Evolutionary conservation across 257 asterid genomes (phyloP).

Genomic region (Lycium ferocissimum): DNA sequence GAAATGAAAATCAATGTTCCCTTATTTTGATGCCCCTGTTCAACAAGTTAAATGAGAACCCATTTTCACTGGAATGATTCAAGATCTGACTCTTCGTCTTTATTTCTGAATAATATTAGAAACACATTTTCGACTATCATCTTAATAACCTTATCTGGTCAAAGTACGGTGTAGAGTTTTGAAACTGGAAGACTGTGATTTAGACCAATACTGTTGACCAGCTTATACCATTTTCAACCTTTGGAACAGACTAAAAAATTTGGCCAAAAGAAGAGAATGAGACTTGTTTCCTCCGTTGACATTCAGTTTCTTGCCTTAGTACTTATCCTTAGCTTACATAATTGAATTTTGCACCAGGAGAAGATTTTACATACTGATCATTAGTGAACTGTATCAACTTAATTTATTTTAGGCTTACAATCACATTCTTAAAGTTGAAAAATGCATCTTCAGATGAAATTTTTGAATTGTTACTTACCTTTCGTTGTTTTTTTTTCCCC

Average conservation of each 20-base stretch:
- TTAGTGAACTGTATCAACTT: background rate
- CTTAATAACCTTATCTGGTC: background rate
- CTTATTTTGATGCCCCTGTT: background rate
- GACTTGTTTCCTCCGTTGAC: background rate
- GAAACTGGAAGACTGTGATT: slow-evolving; percentile 1
- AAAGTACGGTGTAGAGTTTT: background rate
- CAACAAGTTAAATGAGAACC: slow-evolving; percentile 26
- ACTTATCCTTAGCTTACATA: background rate
- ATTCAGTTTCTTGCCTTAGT: background rate
- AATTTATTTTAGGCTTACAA: background rate
- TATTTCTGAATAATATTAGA: background rate
- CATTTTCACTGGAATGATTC: background rate
- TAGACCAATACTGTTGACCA: background rate
- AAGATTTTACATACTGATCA: slow-evolving; percentile 1
- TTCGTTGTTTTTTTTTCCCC: background rate
- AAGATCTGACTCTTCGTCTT: background rate
- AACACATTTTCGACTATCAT: background rate
- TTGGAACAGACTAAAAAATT: background rate
- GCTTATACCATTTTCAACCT: background rate
- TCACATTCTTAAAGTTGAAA: slow-evolving; percentile 4
- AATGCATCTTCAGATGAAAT: background rate
- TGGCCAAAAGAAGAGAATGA: background rate
- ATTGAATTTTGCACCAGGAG: slow-evolving; percentile 1
- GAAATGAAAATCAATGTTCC: slow-evolving; percentile 12
- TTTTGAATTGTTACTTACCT: background rate